Evolutionary conservation across 495 filamentous ascomycete species (phyloP).

Genomic region (Aspergillus carlsbadensis): DNA sequence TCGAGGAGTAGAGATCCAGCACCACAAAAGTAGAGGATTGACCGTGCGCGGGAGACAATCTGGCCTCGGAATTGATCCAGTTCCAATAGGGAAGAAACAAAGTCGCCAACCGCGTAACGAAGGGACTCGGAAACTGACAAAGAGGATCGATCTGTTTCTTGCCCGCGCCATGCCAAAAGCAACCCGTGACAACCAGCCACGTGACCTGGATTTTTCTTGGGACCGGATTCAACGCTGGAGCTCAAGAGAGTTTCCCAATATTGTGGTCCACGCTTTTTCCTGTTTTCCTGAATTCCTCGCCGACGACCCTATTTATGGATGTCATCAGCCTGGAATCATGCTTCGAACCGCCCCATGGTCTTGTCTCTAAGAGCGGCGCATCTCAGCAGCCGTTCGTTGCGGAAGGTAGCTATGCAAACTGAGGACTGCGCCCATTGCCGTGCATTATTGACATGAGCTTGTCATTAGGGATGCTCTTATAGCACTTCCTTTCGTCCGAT

Average conservation of each 20-base stretch:
- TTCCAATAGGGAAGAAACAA: constrained; percentile 7
- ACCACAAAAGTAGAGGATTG: constrained; percentile 20
- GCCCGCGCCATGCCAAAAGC: constrained; percentile 38
- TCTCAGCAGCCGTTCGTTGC: constrained; percentile 23
- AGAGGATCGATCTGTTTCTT: constrained; percentile 24
- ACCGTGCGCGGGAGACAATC: not conserved
- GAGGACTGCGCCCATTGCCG: not conserved
- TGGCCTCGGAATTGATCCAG: constrained; percentile 5
- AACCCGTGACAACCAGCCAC: constrained; percentile 41
- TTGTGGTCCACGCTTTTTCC: not conserved
- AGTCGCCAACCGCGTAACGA: constrained; percentile 5
- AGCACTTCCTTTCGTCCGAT: constrained; percentile 12
- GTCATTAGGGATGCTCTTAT: constrained; percentile 10
- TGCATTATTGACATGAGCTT: constrained; percentile 1
- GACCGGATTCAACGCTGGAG: not conserved
- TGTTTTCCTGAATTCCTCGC: not conserved
- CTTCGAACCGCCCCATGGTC: constrained; percentile 40
- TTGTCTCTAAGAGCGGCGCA: constrained; percentile 38
- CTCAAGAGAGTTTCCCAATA: no score
- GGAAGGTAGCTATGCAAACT: constrained; percentile 25
- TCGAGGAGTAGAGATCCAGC: constrained; percentile 14
- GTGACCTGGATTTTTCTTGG: constrained; percentile 33
- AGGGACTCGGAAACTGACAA: constrained; percentile 13
- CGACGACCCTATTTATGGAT: constrained; percentile 46
- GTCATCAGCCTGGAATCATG: constrained; percentile 49